phyloP scores from a whole-genome alignment of 1,284 basidiomycete species.

The Trichosporon faecale region DNA sequence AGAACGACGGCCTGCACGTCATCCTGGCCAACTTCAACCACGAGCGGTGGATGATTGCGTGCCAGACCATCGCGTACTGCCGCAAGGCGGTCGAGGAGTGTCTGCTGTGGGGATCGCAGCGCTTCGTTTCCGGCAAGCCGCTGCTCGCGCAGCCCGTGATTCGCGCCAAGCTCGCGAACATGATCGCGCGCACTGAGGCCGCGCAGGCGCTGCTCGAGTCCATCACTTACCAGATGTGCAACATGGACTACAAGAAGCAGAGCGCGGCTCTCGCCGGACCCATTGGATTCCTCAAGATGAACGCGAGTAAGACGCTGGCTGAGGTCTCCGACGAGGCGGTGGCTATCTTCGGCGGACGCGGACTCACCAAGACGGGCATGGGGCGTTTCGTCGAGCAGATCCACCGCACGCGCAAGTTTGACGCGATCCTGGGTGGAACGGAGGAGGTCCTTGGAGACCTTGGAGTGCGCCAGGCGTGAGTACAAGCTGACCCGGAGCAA shows the following conservation, averaged over 20 bases:
- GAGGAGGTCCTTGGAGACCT: constrained; percentile 57
- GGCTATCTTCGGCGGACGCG: constrained; percentile 50
- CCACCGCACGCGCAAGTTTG: constrained; percentile 72
- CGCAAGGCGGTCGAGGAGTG: constrained; percentile 49
- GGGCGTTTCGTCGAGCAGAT: constrained; percentile 57
- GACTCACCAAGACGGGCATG: constrained; percentile 51
- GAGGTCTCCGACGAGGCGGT: constrained; percentile 57
- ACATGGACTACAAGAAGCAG: constrained; percentile 74
- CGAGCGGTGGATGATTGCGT: constrained; percentile 23
- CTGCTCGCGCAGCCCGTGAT: constrained; percentile 78
- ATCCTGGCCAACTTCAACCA: constrained; percentile 57
- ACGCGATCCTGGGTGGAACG: constrained; percentile 61
- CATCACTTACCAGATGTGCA: constrained; percentile 86
- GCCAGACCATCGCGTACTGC: constrained; percentile 21
- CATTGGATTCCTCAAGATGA: constrained; percentile 60
- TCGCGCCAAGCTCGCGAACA: constrained; percentile 63
- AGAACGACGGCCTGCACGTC: constrained; percentile 76
- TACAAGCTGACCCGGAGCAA: constrained; percentile 3
- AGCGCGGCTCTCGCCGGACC: constrained; percentile 50
- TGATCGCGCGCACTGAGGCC: constrained; percentile 80
- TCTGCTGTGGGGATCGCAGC: constrained; percentile 66
- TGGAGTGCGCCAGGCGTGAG: constrained; percentile 56
- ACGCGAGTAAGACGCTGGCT: constrained; percentile 50
- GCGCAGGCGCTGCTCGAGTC: constrained; percentile 85
- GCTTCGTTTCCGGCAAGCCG: constrained; percentile 79